phyloP scores from a whole-genome alignment of 371 early-diverging fungal species.

The Chytridiales sp. region DNA sequence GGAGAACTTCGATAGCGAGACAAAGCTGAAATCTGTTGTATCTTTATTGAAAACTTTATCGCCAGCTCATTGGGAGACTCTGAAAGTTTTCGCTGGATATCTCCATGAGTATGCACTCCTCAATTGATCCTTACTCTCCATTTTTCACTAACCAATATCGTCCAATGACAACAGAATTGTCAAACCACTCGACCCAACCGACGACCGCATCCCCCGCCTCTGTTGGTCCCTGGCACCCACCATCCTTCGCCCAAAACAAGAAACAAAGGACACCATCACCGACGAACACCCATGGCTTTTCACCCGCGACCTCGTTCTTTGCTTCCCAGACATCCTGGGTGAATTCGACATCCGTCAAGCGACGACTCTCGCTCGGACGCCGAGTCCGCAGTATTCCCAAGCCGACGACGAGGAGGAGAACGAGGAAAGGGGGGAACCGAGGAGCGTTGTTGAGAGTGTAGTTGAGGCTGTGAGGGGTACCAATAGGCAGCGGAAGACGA shows the following conservation, averaged over 20 bases:
- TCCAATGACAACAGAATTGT: conserved; percentile 7
- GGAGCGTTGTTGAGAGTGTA: no score
- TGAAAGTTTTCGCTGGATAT: conserved; percentile 18
- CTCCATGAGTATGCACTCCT: conserved; percentile 18
- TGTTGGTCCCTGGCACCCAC: conserved; percentile 31
- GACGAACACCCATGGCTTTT: conserved; percentile 22
- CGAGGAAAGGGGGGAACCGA: no score
- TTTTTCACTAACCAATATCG: background rate
- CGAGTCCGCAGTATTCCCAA: no score
- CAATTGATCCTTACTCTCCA: no score
- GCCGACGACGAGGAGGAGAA: no score
- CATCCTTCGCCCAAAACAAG: conserved; percentile 35
- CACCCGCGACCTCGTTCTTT: conserved; percentile 17
- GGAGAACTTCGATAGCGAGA: conserved; percentile 20
- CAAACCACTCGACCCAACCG: conserved; percentile 14
- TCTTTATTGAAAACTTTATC: conserved; percentile 18
- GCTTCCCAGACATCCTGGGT: conserved; percentile 11
- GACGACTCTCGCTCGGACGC: no score
- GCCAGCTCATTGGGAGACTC: conserved; percentile 23
- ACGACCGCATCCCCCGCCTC: conserved; percentile 30
- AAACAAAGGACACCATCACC: conserved; percentile 12
- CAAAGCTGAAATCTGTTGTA: conserved; percentile 14
- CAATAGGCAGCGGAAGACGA: no score
- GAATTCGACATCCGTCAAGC: no score
- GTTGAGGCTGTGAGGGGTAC: no score